A percentile compares a stretch with the other conserved stretches of the same genome.
Evolutionary conservation across 2,329 filamentous ascomycete genomes (phyloP).

Genomic region (Cryphonectria radicalis): DNA sequence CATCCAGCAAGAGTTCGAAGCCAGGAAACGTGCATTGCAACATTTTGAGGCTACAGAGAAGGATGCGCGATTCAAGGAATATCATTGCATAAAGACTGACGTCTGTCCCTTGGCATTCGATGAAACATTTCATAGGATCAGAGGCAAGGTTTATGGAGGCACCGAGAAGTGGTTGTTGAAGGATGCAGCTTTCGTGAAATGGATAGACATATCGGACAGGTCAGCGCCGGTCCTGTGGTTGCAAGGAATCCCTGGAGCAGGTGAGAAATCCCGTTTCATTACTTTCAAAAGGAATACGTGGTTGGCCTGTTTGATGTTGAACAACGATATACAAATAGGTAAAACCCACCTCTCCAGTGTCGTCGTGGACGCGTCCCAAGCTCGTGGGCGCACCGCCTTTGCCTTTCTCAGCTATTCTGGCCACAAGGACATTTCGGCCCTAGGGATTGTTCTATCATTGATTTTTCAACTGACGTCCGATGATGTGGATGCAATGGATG

Average conservation of each 20-base stretch:
- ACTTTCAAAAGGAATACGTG: background rate
- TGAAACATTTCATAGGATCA: background rate
- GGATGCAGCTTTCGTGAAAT: background rate
- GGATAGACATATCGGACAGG: background rate
- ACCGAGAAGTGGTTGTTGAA: background rate
- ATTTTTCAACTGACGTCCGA: background rate
- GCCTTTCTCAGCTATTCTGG: background rate
- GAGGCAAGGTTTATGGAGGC: background rate
- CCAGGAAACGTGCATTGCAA: slow-evolving; percentile 4
- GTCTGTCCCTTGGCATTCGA: background rate
- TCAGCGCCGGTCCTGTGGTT: background rate
- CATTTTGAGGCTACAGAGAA: background rate
- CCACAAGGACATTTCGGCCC: background rate
- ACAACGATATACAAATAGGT: background rate
- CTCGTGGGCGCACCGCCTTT: background rate
- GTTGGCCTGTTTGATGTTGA: background rate
- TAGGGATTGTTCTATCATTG: background rate
- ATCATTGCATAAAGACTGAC: slow-evolving; percentile 1
- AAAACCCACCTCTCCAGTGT: background rate
- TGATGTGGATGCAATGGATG: background rate
- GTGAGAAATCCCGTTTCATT: background rate
- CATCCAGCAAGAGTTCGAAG: slow-evolving; percentile 14
- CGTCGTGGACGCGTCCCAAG: background rate
- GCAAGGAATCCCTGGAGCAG: background rate
- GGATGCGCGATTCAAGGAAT: slow-evolving; percentile 1